Evolutionary conservation across 2,329 filamentous ascomycete genomes (phyloP), one percentile per base, ranked within the genome.

Genomic region (Fusarium secorum): DNA sequence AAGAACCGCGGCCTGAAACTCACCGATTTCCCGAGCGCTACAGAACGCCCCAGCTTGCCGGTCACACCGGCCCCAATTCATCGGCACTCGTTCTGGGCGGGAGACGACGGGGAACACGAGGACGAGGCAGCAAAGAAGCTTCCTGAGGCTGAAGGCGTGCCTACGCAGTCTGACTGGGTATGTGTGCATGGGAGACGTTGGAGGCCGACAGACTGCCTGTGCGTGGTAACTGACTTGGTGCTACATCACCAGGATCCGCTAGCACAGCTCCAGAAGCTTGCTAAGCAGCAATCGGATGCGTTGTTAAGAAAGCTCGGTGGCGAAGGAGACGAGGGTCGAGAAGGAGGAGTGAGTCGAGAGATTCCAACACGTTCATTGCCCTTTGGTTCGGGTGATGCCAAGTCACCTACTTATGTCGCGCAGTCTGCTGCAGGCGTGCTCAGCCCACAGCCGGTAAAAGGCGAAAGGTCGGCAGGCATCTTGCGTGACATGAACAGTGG

Each of bases 121-220:
- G 83, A 84, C 30, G 88, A 88, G 60, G 84, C 88, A 54, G 81
- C 84, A 70, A 86, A 85, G 69, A 84, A 86, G 76, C 85, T 97
- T 73, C 93, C 93, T 68, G 84, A 85, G 71, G 94, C 95, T 53
- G 89, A 93, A 79, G 95, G 94, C 55, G 94, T 97, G 71, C 94
- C 95, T 68, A 86, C 89, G 80, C 95, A 97, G 86, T 87, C 89
- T 79, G 93, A 97, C 81, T 98, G 95, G 95, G 94, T 97, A 94
- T 91, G 93, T 93, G 86, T 86, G 82, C 86, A 88, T 78, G 86
- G 86, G 69, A 79, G 78, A 69, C 75, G 77, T 72, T 88, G 85
- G 83, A 78, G 74, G 66, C 83, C 83, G 68, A 79, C 81, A 76
- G 85, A 87, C 79, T 88, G 86, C 81, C 82, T 84, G 74, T 89